phyloP scores from a whole-genome alignment of 1,284 basidiomycete species.

The Cryptococcus hybrid region DNA sequence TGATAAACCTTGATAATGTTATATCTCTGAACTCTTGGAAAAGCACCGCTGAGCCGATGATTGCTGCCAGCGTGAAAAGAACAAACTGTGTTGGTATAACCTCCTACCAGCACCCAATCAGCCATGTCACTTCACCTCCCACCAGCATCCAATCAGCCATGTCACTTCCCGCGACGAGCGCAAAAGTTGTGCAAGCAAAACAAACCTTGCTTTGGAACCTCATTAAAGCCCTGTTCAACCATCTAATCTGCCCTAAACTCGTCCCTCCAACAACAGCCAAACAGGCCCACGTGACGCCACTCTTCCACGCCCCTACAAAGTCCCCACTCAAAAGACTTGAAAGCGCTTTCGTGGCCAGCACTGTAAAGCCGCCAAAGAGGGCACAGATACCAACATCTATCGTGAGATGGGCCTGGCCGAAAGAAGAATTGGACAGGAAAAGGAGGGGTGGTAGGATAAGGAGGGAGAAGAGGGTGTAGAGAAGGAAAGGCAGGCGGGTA shows the following conservation, averaged over 20 bases:
- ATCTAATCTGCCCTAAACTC: constrained; percentile 85
- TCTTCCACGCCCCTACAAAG: constrained; percentile 69
- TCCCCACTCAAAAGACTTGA: constrained; percentile 77
- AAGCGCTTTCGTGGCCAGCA: constrained; percentile 88
- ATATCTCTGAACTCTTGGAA: constrained; percentile 88
- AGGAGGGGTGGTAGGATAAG: constrained; percentile 60
- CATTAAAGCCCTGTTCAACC: constrained; percentile 85
- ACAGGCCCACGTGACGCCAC: constrained; percentile 76
- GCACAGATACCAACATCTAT: constrained; percentile 71
- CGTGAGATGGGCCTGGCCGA: constrained; percentile 69
- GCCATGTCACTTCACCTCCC: constrained; percentile 59
- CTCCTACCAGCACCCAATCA: constrained; percentile 53
- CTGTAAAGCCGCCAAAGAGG: constrained; percentile 81
- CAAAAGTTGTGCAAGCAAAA: not conserved
- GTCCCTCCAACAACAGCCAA: constrained; percentile 70
- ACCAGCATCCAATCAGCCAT: not conserved
- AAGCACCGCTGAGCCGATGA: constrained; percentile 86
- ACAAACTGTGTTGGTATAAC: constrained; percentile 96
- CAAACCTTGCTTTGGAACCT: constrained; percentile 77
- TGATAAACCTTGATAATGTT: constrained; percentile 72
- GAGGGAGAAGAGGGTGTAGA: constrained; percentile 67
- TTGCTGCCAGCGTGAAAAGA: constrained; percentile 64
- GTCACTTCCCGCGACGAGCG: not conserved
- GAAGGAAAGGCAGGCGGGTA: constrained; percentile 65
- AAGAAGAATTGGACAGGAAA: constrained; percentile 58